phyloP scores from a whole-genome alignment of 352 stramenopile genomes.

The Globisporangium uncinulatum region DNA sequence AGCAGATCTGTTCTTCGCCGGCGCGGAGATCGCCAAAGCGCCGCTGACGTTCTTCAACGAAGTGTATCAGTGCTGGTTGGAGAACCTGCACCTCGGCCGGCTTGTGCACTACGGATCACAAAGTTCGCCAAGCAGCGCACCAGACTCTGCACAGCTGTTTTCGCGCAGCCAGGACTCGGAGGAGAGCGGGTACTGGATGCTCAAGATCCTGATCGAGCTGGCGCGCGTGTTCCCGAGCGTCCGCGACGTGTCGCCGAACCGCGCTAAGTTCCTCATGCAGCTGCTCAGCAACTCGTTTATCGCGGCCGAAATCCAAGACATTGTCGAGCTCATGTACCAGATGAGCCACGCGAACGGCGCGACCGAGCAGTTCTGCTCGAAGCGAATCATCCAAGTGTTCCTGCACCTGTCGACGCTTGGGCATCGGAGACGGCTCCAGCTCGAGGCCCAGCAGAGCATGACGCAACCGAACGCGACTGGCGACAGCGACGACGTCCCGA shows the following conservation, averaged over 20 bases:
- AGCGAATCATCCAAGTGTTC: conserved; percentile 49
- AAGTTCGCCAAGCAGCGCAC: conserved; percentile 25
- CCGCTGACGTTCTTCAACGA: conserved; percentile 67
- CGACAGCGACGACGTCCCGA: conserved; percentile 50
- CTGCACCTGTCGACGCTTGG: conserved; percentile 57
- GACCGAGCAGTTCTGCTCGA: conserved; percentile 43
- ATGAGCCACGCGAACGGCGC: conserved; percentile 35
- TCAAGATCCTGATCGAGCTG: conserved; percentile 68
- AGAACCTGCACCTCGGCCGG: conserved; percentile 52
- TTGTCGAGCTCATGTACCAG: conserved; percentile 57
- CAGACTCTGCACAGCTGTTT: conserved; percentile 4
- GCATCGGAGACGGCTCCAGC: conserved; percentile 28
- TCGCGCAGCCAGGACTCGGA: conserved; percentile 19
- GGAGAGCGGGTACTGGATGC: conserved; percentile 47
- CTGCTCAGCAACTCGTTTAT: conserved; percentile 47
- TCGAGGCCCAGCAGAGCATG: not conserved
- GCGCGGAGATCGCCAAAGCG: conserved; percentile 58
- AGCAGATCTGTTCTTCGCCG: conserved; percentile 51
- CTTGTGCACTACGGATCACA: conserved; percentile 26
- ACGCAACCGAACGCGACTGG: not conserved
- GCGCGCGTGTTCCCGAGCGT: conserved; percentile 53
- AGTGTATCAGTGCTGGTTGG: conserved; percentile 79
- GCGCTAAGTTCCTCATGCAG: conserved; percentile 43
- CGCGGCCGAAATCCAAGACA: conserved; percentile 48
- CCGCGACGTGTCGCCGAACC: conserved; percentile 34